These are phyloP conservation scores for Lepiota venenata DNA, from an alignment of 768 basidiomycete species.

Conservation along the genomic window DNA sequence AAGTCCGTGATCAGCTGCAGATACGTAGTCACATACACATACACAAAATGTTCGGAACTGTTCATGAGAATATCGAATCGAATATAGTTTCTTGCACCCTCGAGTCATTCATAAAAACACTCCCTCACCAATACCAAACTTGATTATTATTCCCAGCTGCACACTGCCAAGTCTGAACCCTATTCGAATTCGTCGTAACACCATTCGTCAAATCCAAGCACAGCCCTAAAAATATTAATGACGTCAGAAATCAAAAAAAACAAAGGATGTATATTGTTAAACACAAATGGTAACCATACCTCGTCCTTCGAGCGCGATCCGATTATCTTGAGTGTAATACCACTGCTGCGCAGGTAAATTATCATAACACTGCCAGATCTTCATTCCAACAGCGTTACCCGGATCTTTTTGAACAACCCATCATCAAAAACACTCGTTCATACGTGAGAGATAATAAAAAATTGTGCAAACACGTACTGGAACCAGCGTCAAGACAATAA, in stretches of 20 bases:
- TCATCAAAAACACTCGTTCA: too few species aligned
- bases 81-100: too few species aligned
- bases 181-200: slow-evolving; percentile 1
- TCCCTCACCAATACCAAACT: neutral
- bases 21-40: too few species aligned
- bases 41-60: too few species aligned
- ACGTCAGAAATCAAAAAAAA: too few species aligned
- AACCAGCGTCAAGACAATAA: slow-evolving; percentile 21
- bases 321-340: slow-evolving; percentile 26
- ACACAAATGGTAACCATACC: too few species aligned
- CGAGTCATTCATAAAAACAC: too few species aligned
- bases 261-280: too few species aligned
- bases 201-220: slow-evolving; percentile 4
- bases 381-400: slow-evolving; percentile 26
- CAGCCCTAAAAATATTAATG: neutral
- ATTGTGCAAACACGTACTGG: slow-evolving; percentile 13
- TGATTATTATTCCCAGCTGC: neutral
- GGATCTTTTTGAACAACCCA: slow-evolving; percentile 16
- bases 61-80: too few species aligned
- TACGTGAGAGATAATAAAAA: too few species aligned
- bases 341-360: slow-evolving; percentile 31
- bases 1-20: too few species aligned
- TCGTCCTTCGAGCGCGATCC: slow-evolving; percentile 22
- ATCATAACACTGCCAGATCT: slow-evolving; percentile 33
- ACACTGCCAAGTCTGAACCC: slow-evolving; percentile 4